phyloP scores from a whole-genome alignment of 1,284 basidiomycete species.

The Rhodofomes roseus region DNA sequence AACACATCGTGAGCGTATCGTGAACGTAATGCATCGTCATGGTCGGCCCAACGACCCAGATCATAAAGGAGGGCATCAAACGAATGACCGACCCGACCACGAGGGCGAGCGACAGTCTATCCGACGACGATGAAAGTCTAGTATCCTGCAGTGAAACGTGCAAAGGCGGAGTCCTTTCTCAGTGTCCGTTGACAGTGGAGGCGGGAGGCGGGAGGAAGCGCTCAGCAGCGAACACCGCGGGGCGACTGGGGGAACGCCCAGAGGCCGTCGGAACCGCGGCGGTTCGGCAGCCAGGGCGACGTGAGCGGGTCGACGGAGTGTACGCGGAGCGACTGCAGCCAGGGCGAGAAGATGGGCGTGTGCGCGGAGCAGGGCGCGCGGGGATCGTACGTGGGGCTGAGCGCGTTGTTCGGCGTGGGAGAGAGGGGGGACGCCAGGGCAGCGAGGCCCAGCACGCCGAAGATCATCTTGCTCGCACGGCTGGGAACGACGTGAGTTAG shows the following conservation, averaged over 20 bases:
- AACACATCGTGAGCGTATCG: slow-evolving; percentile 3
- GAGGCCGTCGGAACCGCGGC: slow-evolving; percentile 16
- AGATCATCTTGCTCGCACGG: slow-evolving; percentile 14
- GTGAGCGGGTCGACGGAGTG: slow-evolving; percentile 22
- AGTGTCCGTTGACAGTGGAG: neutral
- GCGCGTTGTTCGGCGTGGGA: slow-evolving; percentile 8
- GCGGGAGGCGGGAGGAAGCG: neutral
- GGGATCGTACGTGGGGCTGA: slow-evolving; percentile 13
- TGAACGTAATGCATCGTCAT: slow-evolving; percentile 2
- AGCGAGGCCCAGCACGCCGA: slow-evolving; percentile 22
- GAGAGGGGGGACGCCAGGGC: slow-evolving; percentile 22
- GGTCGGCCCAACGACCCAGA: slow-evolving; percentile 6
- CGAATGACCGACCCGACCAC: neutral
- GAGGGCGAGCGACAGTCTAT: neutral
- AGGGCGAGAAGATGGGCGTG: slow-evolving; percentile 24
- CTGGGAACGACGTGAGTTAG: neutral
- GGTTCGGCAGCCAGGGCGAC: slow-evolving; percentile 23
- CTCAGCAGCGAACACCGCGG: slow-evolving; percentile 8
- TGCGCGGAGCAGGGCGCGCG: slow-evolving; percentile 19
- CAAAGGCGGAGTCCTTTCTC: neutral
- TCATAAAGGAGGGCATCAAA: neutral
- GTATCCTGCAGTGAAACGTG: neutral
- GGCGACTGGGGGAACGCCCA: slow-evolving; percentile 21
- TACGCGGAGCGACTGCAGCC: slow-evolving; percentile 23
- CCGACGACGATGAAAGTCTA: neutral